Evolutionary conservation across 78 protist species (phyloP), one percentile per base, ranked within the genome.

Genomic region (Tieghemostelium lacteum): DNA sequence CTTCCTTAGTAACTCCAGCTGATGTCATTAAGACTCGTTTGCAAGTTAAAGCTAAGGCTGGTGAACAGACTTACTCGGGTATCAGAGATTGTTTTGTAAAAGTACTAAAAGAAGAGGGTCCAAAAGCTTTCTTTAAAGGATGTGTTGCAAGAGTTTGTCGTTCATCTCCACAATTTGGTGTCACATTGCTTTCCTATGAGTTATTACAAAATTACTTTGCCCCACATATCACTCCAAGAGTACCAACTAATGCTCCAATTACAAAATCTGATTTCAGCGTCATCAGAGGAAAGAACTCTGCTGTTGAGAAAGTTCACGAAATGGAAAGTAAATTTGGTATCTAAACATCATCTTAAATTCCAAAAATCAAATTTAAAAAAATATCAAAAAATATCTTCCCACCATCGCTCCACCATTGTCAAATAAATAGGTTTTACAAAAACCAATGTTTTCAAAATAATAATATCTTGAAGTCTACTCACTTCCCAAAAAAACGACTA

Each of bases 11-110:
- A 20, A 95, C 97, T 5, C 97, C 97, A 26, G 92, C 93, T 0
- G 97, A 95, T 75, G 97, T 95, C 33, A 87, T 95, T 86, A 95
- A 95, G 76, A 95, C 97, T 3, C 57, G 97, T 54, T 74, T 95
- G 54, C 97, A 95, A 73, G 95, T 86, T 4, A 88, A 74, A 52
- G 97, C 97, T 22, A 74, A 94, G 26, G 77, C 34, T 17, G 97
- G 97, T 14, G 94, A 92, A 20, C 67, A 75, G 58, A 80, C 91
- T 29, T 95, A 95, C 89, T 52, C 58, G 19, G 95, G 95, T 73
- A 86, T 95, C 37, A 54, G 74, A 29, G 97, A 95, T 61, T 92
- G 95, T 52, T 66, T 75, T 64, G 58, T 54, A 24, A 61, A 95
- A 65, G 74, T 95, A 33, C 28, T 71, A 37, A 42, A 24, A 31